Evolutionary conservation across 1,139 yeast genomes (phyloP), one percentile per base, ranked within the genome.

Genomic region (Saccharomyces hybrid): DNA sequence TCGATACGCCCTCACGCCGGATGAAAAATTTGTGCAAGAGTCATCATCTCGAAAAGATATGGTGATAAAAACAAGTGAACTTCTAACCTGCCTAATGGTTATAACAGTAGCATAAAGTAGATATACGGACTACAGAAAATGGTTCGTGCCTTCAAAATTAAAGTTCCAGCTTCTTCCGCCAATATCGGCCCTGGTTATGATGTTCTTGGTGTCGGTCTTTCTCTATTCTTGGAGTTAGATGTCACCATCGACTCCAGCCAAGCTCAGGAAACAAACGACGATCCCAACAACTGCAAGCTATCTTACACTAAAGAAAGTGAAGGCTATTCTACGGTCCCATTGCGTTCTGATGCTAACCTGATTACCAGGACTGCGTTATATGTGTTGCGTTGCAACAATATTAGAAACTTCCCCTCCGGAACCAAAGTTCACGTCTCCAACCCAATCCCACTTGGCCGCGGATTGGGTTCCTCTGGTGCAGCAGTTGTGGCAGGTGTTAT

Each of bases 181-280:
- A 93, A 93, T 68, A 91, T 93, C 53, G 99, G 99, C 7, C 99
- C 99, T 2, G 99, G 99, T 1, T 93, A 91, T 68, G 99, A 93
- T 71, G 99, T 93, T 5, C 76, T 93, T 53, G 99, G 99, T 20
- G 83, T 93, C 51, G 97, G 97, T 46, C 78, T 93, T 61, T 78
- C 86, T 57, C 74, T 90, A 50, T 89, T 76, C 68, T 76, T 93
- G 59, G 86, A 84, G 57, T 77, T 93, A 54, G 74, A 78, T 9
- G 97, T 90, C 41, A 70, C 74, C 16, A 74, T 88, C 49, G 91
- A 88, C 66, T 70, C 84, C 4, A 61, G 76, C 11, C 60, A 63
- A 32, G 73, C 77, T 13, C 65, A 65, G 8, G 81, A 77, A 53
- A 77, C 85, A 8, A 73, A 78, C 47, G 59, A 65, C 5, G 93